phyloP scores from a whole-genome alignment of 257 asterid species.

The Penstemon eatonii region DNA sequence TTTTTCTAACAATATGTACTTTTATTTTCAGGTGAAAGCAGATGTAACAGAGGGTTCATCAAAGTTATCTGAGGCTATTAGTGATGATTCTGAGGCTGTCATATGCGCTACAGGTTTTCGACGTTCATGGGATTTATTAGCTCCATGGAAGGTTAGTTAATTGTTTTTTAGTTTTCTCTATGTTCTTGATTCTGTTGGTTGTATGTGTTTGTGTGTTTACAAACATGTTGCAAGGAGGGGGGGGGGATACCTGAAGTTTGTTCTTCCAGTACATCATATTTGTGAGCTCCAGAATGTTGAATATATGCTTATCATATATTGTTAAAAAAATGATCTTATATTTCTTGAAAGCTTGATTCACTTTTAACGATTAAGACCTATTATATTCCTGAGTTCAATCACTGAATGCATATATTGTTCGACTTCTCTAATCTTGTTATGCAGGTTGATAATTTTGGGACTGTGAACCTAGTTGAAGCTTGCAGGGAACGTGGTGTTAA shows the following conservation, averaged over 20 bases:
- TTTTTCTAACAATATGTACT: not conserved
- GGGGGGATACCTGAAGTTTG: no score
- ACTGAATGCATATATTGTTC: conserved; percentile 18
- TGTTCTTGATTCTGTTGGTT: not conserved
- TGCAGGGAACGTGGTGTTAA: conserved; percentile 72
- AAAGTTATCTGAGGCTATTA: conserved; percentile 75
- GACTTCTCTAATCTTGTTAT: conserved; percentile 10
- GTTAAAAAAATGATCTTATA: not conserved
- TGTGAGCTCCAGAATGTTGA: not conserved
- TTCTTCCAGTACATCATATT: not conserved
- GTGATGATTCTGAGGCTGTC: conserved; percentile 91
- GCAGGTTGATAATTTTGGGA: conserved; percentile 94
- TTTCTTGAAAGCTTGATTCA: not conserved
- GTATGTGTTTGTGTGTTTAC: not conserved
- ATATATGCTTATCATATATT: not conserved
- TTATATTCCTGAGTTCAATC: not conserved
- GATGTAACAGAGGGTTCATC: conserved; percentile 89
- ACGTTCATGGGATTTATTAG: conserved; percentile 71
- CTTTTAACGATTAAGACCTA: not conserved
- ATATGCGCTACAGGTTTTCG: conserved; percentile 92
- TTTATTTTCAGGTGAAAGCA: conserved; percentile 68
- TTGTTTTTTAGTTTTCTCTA: not conserved
- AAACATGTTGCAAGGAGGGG: no score
- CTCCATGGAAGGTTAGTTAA: conserved; percentile 86
- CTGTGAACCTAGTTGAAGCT: conserved; percentile 93